Percentiles rank a stretch among this genome's conserved stretches.
Conservation (phyloP, 1,284 basidiomycete species). For the Dichomitus squalens region DNA sequence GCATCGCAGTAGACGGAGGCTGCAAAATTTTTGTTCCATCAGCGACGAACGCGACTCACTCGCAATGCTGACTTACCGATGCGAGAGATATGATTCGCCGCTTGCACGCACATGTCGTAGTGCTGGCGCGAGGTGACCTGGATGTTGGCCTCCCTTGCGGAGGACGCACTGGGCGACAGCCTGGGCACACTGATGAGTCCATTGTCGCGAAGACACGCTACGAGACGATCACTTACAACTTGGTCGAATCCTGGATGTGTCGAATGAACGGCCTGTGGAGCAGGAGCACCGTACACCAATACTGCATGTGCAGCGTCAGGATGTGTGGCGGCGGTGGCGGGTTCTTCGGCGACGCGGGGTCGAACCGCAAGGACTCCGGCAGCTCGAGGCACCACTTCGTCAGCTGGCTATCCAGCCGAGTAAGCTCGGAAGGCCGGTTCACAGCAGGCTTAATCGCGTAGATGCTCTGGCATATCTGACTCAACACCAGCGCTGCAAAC, state of each 20-base stretch:
- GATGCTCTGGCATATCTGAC: conserved; percentile 70
- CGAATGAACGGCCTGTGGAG: conserved; percentile 74
- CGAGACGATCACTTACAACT: conserved; percentile 21
- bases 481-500: conserved; percentile 61
- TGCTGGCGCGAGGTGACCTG: conserved; percentile 62
- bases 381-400: conserved; percentile 82
- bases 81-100: conserved; percentile 80
- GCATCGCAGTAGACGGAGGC: conserved; percentile 62
- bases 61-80: conserved; percentile 50
- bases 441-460: conserved; percentile 69
- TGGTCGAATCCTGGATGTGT: conserved; percentile 23
- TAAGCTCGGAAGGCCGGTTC: conserved; percentile 59
- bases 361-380: conserved; percentile 68
- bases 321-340: conserved; percentile 60
- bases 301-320: conserved; percentile 81
- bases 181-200: neutral
- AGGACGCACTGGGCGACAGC: conserved; percentile 22
- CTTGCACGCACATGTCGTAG: conserved; percentile 70
- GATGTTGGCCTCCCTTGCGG: conserved; percentile 49
- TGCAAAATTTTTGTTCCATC: conserved; percentile 30
- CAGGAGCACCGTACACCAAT: conserved; percentile 81
- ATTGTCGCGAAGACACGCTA: neutral
- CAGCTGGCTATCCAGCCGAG: conserved; percentile 64
- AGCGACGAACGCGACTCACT: neutral
- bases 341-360: conserved; percentile 47